phyloP scores from a whole-genome alignment of 2,329 filamentous ascomycete genomes.

The Penicillium hordei region DNA sequence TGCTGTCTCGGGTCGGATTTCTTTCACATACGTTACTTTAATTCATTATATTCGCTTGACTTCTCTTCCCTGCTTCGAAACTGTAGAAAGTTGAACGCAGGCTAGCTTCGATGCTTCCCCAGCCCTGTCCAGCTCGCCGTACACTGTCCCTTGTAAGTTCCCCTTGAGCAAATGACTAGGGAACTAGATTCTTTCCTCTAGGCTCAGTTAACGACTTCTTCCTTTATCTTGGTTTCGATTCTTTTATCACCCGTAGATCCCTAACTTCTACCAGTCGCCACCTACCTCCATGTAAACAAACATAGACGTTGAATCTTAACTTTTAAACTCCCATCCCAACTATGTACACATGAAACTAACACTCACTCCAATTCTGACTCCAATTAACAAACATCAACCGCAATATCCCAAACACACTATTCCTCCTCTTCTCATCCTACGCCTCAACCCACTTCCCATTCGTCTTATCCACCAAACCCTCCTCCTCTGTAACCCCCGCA shows the following conservation, averaged over 20 bases:
- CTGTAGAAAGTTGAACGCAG: fast-evolving
- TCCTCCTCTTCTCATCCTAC: conserved; percentile 3
- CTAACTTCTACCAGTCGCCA: no score
- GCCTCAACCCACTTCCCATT: conserved; percentile 20
- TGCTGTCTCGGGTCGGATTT: conserved; percentile 14
- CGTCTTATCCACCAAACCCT: conserved; percentile 12
- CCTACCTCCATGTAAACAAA: background rate
- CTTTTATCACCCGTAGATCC: background rate
- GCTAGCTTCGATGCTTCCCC: fast-evolving
- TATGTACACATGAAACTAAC: background rate
- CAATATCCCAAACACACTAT: conserved; percentile 6
- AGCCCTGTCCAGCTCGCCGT: fast-evolving
- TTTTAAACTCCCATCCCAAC: background rate
- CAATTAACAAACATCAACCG: background rate
- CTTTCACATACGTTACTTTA: conserved; percentile 20
- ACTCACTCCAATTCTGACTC: background rate
- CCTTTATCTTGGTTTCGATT: no score
- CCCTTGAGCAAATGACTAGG: background rate
- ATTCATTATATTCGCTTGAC: conserved; percentile 15
- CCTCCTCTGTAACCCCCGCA: conserved; percentile 13
- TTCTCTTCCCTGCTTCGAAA: background rate
- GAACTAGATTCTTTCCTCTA: no score
- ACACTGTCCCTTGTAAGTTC: background rate
- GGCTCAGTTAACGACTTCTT: background rate
- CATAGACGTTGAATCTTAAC: background rate